Evolutionary conservation across 768 basidiomycete species (phyloP).

Genomic region (Leccinellum rugosiceps): DNA sequence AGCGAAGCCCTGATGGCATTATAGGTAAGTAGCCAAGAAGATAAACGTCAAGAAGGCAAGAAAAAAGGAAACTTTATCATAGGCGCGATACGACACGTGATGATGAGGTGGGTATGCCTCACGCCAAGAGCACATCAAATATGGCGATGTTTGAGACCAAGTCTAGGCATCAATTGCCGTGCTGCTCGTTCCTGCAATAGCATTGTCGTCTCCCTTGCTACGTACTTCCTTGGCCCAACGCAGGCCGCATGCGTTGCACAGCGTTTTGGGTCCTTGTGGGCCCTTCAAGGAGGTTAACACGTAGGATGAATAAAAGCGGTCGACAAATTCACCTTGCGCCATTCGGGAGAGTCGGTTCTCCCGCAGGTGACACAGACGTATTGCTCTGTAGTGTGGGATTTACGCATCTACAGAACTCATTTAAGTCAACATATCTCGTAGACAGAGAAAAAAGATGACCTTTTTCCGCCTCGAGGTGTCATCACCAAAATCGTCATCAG

Average conservation of each 20-base stretch:
- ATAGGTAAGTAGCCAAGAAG: constrained; percentile 12
- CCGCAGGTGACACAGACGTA: constrained; percentile 93
- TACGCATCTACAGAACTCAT: constrained; percentile 27
- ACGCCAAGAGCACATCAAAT: background rate
- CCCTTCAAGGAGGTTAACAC: constrained; percentile 50
- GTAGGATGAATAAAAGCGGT: background rate
- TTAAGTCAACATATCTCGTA: constrained; percentile 1
- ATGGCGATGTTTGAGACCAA: background rate
- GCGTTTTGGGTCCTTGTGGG: constrained; percentile 92
- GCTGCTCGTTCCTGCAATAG: constrained; percentile 23
- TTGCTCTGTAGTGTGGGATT: constrained; percentile 53
- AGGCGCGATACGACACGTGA: constrained; percentile 2
- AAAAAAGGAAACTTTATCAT: constrained; percentile 12
- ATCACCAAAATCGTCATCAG: constrained; percentile 45
- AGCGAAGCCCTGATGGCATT: constrained; percentile 5
- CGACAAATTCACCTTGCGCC: constrained; percentile 68
- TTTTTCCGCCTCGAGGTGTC: constrained; percentile 62
- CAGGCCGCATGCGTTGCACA: constrained; percentile 95
- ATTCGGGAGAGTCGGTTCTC: constrained; percentile 94
- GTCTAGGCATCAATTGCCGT: constrained; percentile 17
- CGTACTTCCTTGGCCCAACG: constrained; percentile 84
- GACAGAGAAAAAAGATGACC: constrained; percentile 33
- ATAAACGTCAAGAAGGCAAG: background rate
- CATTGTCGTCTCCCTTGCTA: constrained; percentile 36
- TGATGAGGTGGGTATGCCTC: background rate